Evolutionary conservation across 768 basidiomycete species (phyloP).

Genomic region (Hemileccinum impolitum): DNA sequence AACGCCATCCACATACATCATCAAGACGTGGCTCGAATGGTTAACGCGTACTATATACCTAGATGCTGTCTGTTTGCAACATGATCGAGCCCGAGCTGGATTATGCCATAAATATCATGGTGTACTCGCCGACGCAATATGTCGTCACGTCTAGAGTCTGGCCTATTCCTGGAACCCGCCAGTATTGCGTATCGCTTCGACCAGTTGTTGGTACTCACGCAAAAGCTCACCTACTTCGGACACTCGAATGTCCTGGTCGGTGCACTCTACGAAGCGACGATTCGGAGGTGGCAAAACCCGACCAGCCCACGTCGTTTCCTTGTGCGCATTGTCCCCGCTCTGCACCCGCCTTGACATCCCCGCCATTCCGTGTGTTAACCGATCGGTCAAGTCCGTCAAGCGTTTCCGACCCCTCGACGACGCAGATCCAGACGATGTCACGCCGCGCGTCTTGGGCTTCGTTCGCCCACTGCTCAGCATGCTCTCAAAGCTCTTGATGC

Average conservation of each 20-base stretch:
- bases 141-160: neutral
- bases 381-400: conserved; percentile 53
- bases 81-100: too few relatives aligned
- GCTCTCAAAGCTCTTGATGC: conserved; percentile 83
- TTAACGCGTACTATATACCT: too few relatives aligned
- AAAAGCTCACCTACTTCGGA: conserved; percentile 80
- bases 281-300: conserved; percentile 55
- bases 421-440: too few relatives aligned
- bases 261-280: conserved; percentile 66
- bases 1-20: too few relatives aligned
- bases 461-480: conserved; percentile 55
- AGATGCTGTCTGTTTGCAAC: too few relatives aligned
- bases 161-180: conserved; percentile 39
- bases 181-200: conserved; percentile 57
- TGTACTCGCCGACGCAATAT: neutral
- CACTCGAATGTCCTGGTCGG: conserved; percentile 72
- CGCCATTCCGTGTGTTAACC: conserved; percentile 71
- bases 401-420: conserved; percentile 52
- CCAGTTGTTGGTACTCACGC: conserved; percentile 76
- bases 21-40: too few relatives aligned
- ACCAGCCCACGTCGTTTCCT: conserved; percentile 35
- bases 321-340: conserved; percentile 24
- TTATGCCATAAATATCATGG: too few relatives aligned
- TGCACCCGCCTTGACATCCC: conserved; percentile 45
- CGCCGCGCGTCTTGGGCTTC: conserved; percentile 16